Percentiles rank a stretch among this genome's conserved stretches.
These are phyloP conservation scores for Calonectria honghensis DNA, from an alignment of 2,329 filamentous ascomycete species.

Conservation along the genomic window DNA sequence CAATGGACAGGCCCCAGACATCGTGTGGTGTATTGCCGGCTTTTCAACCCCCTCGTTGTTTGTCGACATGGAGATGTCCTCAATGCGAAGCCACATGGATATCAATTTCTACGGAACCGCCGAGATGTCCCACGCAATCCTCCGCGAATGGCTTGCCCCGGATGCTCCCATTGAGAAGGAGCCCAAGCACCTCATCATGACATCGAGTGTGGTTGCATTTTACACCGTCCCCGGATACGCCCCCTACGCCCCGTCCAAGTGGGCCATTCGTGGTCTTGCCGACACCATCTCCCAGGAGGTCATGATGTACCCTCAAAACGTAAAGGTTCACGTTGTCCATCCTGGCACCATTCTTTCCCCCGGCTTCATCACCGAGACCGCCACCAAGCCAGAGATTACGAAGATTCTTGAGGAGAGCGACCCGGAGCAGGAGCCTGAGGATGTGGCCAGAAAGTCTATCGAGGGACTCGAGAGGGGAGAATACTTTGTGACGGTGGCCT, in stretches of 20 bases:
- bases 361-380: conserved; percentile 84
- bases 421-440: conserved; percentile 84
- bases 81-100: conserved; percentile 88
- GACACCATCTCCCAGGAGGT: conserved; percentile 91
- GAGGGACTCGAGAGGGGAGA: conserved; percentile 86
- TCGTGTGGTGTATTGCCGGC: conserved; percentile 95
- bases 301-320: conserved; percentile 87
- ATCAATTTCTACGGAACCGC: conserved; percentile 92
- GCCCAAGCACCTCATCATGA: conserved; percentile 90
- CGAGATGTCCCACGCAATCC: conserved; percentile 88
- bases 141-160: conserved; percentile 83
- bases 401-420: conserved; percentile 88
- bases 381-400: conserved; percentile 87
- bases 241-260: conserved; percentile 89
- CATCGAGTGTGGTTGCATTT: conserved; percentile 84
- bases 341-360: conserved; percentile 89
- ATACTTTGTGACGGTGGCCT: conserved; percentile 85
- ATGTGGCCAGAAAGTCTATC: conserved; percentile 83
- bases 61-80: conserved; percentile 81
- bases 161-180: conserved; percentile 65
- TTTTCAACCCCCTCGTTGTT: conserved; percentile 84
- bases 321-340: conserved; percentile 87
- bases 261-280: conserved; percentile 86
- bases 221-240: conserved; percentile 87
- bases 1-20: conserved; percentile 81